A percentile compares a stretch with the other conserved stretches of the same genome.
These are phyloP conservation scores for Fusarium acutatum DNA, from an alignment of 2,329 filamentous ascomycete species.

Conservation along the genomic window DNA sequence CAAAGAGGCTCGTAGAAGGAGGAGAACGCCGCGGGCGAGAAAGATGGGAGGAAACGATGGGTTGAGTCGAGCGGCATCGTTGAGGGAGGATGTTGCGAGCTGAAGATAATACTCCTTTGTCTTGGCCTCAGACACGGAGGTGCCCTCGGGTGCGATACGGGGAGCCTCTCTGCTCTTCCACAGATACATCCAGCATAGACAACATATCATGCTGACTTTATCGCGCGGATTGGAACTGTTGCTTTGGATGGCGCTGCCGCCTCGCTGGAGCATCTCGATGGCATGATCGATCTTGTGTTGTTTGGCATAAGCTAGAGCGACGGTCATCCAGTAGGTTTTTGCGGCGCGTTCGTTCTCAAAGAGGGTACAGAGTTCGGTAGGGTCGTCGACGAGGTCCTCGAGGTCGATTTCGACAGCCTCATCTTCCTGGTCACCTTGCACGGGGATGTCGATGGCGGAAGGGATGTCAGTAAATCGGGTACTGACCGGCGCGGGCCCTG, in stretches of 20 bases:
- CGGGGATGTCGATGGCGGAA: slow-evolving; percentile 71
- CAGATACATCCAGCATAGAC: slow-evolving; percentile 90
- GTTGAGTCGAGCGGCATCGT: slow-evolving; percentile 94
- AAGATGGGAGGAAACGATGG: slow-evolving; percentile 91
- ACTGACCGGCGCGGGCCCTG: slow-evolving; percentile 52
- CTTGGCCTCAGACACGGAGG: slow-evolving; percentile 74
- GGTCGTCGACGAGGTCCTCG: slow-evolving; percentile 89
- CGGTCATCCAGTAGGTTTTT: slow-evolving; percentile 97
- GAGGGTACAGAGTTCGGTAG: slow-evolving; percentile 92
- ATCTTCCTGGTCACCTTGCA: slow-evolving; percentile 70
- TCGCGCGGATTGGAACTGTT: slow-evolving; percentile 79
- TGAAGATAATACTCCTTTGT: slow-evolving; percentile 95
- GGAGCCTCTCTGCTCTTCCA: slow-evolving; percentile 86
- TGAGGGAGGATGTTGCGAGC: slow-evolving; percentile 87
- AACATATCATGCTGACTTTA: slow-evolving; percentile 83
- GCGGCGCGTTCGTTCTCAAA: slow-evolving; percentile 93
- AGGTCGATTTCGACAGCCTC: slow-evolving; percentile 92
- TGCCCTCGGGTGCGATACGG: slow-evolving; percentile 68
- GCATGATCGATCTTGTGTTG: slow-evolving; percentile 90
- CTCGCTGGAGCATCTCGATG: slow-evolving; percentile 77
- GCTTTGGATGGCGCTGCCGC: slow-evolving; percentile 74
- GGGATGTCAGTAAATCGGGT: slow-evolving; percentile 72
- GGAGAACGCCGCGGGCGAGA: slow-evolving; percentile 88
- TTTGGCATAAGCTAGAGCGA: slow-evolving; percentile 95
- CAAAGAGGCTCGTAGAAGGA: slow-evolving; percentile 86